phyloP scores from a whole-genome alignment of 352 stramenopile species.

The Pythium apleroticum region DNA sequence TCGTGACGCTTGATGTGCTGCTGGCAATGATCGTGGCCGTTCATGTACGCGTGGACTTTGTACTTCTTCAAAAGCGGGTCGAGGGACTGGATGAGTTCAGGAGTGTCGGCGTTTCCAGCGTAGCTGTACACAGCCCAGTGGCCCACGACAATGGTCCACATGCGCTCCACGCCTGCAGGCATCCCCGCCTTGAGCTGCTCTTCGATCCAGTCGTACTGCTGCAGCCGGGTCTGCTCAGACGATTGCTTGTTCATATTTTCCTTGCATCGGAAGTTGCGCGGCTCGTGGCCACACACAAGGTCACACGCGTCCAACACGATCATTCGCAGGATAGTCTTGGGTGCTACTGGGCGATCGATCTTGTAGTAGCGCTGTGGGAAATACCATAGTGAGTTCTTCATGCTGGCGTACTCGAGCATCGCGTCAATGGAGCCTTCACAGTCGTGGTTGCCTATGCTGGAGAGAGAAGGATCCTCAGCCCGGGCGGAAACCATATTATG shows the following conservation, averaged over 20 bases:
- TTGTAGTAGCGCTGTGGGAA: conserved; percentile 80
- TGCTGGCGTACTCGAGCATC: conserved; percentile 76
- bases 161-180: conserved; percentile 61
- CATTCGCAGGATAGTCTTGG: conserved; percentile 79
- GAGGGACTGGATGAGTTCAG: conserved; percentile 69
- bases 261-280: conserved; percentile 75
- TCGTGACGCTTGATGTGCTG: conserved; percentile 72
- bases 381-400: conserved; percentile 74
- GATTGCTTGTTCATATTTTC: conserved; percentile 79
- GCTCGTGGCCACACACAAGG: conserved; percentile 79
- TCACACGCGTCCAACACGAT: conserved; percentile 81
- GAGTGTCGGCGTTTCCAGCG: conserved; percentile 77
- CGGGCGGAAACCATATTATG: background rate
- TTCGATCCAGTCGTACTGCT: conserved; percentile 83
- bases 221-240: conserved; percentile 46
- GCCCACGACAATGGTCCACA: conserved; percentile 86
- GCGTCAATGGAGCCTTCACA: conserved; percentile 81
- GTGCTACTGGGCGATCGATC: conserved; percentile 71
- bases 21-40: conserved; percentile 83
- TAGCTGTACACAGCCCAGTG: conserved; percentile 88
- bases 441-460: conserved; percentile 85
- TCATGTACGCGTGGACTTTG: conserved; percentile 87
- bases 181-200: conserved; percentile 54
- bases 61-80: conserved; percentile 79
- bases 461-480: background rate